Base-by-base conservation (phyloP, 1,284 basidiomycete genomes). In the Erythrobasidium hasegawianum region DNA sequence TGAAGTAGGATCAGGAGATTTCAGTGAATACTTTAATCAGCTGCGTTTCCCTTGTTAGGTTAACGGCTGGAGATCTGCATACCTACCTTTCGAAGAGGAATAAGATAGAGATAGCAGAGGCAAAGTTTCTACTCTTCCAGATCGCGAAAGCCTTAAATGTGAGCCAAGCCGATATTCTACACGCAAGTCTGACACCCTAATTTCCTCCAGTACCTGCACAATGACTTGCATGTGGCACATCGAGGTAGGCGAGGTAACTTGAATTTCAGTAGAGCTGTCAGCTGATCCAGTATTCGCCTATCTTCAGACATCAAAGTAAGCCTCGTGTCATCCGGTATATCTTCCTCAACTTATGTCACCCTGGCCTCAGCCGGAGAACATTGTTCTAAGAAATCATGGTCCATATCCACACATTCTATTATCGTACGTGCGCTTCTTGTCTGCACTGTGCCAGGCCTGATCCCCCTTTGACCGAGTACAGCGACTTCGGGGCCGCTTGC, bases 271-370 rank as follows among this genome's bases (percentile, higher is more conserved):
- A n/a, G n/a, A n/a, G n/a, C n/a, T 5, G 33, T 33, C 33, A 11
- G 4, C 33, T 33, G 33, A 33, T n/a, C n/a, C n/a, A n/a, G n/a
- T n/a, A 11, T 5, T 4, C 33, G 33, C 33, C 33, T 33, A 5
- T 33, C 22, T 40, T 9, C 26, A 64, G 61, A 64, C 41, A 64
- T 64, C 53, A 64, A 64, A 38, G 61, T 64, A 47, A 43, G 59
- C 10, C n/a, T 43, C 16, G 4, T 10, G 11, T 43, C 22, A 33
- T n/a, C 59, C 33, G 33, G 33, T 33, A 5, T 4, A 33, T 4
- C 4, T 33, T 33, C 33, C 4, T 11, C 33, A 11, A 5, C 33
- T 33, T 33, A 4, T 33, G 33, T 33, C 11, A 4, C 11, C 11
- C 33, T 22, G 56, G 61, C 61, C n/a, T n/a, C n/a, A n/a, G n/a